Evolutionary conservation across 1,284 basidiomycete species (phyloP).

Genomic region (Sporisorium sorghi): DNA sequence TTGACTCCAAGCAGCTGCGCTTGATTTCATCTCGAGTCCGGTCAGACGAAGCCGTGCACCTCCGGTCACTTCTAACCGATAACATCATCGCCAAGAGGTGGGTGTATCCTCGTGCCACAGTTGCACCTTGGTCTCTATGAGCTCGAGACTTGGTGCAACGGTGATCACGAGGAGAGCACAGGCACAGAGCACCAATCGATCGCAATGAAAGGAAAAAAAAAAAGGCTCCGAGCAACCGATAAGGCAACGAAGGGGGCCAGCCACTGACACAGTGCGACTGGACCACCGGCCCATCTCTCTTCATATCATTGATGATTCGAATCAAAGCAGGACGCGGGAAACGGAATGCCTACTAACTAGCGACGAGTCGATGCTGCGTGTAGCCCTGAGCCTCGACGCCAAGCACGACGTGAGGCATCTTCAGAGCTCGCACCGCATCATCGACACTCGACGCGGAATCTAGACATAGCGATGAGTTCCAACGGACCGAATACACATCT

Average conservation of each 20-base stretch:
- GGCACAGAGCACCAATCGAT: background rate
- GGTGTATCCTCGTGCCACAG: background rate
- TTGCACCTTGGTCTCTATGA: background rate
- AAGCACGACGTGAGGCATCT: constrained; percentile 1
- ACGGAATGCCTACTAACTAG: background rate
- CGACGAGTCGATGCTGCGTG: background rate
- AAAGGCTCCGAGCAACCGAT: background rate
- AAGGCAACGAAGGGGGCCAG: too few relatives aligned
- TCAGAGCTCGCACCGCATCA: background rate
- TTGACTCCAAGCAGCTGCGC: background rate
- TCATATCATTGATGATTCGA: background rate
- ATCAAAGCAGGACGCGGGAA: background rate
- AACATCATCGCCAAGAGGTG: constrained; percentile 3
- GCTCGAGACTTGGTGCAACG: background rate
- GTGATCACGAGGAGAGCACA: background rate
- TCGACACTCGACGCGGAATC: constrained; percentile 7
- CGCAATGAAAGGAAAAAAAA: background rate
- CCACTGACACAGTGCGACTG: too few relatives aligned
- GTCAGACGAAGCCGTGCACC: background rate
- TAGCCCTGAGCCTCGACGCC: background rate
- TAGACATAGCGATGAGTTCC: background rate
- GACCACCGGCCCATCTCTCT: too few relatives aligned
- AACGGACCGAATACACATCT: constrained; percentile 2
- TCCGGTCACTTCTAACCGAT: constrained; percentile 10
- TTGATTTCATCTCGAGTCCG: constrained; percentile 9